Base-by-base conservation (phyloP, 257 asterid species). In the Gentiana straminea region DNA sequence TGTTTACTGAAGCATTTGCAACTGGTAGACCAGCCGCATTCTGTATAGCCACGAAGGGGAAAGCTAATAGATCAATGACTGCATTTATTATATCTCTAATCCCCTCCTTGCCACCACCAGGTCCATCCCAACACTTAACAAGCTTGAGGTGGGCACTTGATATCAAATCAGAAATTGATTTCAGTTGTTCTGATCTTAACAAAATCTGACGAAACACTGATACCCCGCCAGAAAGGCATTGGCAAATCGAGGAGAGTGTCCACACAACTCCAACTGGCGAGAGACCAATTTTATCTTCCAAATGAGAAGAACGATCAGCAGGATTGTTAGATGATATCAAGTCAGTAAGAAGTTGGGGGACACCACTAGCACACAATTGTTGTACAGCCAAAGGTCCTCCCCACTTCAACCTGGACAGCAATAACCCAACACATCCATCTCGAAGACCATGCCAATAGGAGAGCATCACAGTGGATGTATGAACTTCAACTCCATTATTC, bases 311-410 rank as follows among this genome's bases (percentile, higher is more conserved):
- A 70, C 70, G 60, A 65, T 68, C 78, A 41, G 74, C 49, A 35
- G 39, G 59, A 61, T 74, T 79, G 71, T 75, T 76, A 41, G 46
- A 41, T 44, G 91, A 79, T 75, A 92, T 78, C 67, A 88, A 76
- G 73, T 88, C 97, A 69, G 82, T 73, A 60, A 92, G 90, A 75
- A 92, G 85, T 73, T 88, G 97, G 7, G 99, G 97, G 56, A 86
- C 81, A 65, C 97, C 89, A 67, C 95, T 84, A 46, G 94, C 97
- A 73, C 97, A 92, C 64, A 86, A 75, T 65, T 92, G 97, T 62
- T 92, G 97, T 67, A 88, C 94, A 70, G 98, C 95, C 69, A 88
- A 57, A 64, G 97, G 95, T 54, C 98, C 98, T 72, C 96, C 98
- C 94, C 94, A 83, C 73, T 75, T 85, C 75, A 92, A 67, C 70